Base-by-base conservation (phyloP, 441 rosid species). In the Pelargonium cotyledonis region DNA sequence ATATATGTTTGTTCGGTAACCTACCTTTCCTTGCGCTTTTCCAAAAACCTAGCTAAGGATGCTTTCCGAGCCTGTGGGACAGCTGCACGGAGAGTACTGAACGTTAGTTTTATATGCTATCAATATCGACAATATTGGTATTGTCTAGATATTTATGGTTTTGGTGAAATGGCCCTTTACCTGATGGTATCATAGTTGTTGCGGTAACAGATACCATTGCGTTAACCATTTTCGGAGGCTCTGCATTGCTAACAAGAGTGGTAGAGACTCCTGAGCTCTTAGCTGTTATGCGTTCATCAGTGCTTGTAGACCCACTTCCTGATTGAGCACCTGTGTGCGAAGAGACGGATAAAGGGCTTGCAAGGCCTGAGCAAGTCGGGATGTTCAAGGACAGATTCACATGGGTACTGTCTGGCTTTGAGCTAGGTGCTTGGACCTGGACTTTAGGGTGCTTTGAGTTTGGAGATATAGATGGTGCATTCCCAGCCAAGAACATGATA, bases 11-110 rank as follows among this genome's bases (percentile, higher is more conserved):
- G 16, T 51, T 8, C 29, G 26, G 11, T 1, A 58, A 62, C 83
- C 53, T 62, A 88, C 97, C 94, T 92, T 81, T 89, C 92, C 79
- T 88, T 92, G 80, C 98, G 95, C 81, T 89, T 91, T 85, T 94
- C 96, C 82, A 94, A 78, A 82, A 94, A 94, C 64, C 91, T 78
- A 75, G 96, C 96, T 80, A 93, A 75, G 6, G 98, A 93, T 26
- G 97, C 98, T 77, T 88, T 84, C 1, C 95, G 90, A 67, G 89
- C 89, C 82, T 89, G 97, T 47, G 98, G 98, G 69, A 90, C 87
- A 76, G 83, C 80, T 3, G 71, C 65, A 51, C 2, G 15, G 40
- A 35, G 40, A 14, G 5, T 6, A 16, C 18, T 15, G 8, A 15
- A 53, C 6, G 60, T 53, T 53, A 53, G 8, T n/a, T 53, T 19